A percentile compares a stretch with the other conserved stretches of the same genome.
Conservation (phyloP, 108 stramenopile genomes). For the Cyclotella baltica region DNA sequence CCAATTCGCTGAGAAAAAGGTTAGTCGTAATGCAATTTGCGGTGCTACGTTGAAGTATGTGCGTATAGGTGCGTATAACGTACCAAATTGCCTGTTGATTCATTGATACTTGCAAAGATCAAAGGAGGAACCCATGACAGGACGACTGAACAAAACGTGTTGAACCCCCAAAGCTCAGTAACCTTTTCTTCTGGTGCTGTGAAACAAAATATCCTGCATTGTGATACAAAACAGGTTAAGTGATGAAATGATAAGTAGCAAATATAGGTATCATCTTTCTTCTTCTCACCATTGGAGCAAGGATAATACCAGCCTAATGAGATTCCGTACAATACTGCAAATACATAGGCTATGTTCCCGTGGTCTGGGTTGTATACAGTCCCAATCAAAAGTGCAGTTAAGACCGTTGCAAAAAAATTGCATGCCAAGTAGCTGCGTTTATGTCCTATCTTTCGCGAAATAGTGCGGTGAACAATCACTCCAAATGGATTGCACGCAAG, state of each 20-base stretch:
- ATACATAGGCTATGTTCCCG: conserved; percentile 29
- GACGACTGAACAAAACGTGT: not conserved
- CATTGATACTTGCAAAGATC: no score
- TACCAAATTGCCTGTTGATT: no score
- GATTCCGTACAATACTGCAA: conserved; percentile 39
- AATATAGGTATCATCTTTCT: no score
- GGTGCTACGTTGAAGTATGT: no score
- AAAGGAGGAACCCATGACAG: not conserved
- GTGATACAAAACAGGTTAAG: no score
- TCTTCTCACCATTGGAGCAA: conserved; percentile 16
- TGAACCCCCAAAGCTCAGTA: no score
- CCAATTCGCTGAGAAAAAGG: no score
- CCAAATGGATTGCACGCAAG: conserved; percentile 32
- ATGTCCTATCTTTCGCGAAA: conserved; percentile 33
- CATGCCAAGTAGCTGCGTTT: conserved; percentile 31
- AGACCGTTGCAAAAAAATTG: conserved; percentile 19
- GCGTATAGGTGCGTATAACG: no score
- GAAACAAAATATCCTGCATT: no score
- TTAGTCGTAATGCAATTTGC: no score
- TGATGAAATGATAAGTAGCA: no score
- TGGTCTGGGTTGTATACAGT: conserved; percentile 16
- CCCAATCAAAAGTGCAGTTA: conserved; percentile 26
- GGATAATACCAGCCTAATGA: conserved; percentile 54
- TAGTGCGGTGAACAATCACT: conserved; percentile 16
- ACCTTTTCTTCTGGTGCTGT: no score